phyloP scores from a whole-genome alignment of 2,329 filamentous ascomycete genomes.

The Ophiostoma fasciatum region DNA sequence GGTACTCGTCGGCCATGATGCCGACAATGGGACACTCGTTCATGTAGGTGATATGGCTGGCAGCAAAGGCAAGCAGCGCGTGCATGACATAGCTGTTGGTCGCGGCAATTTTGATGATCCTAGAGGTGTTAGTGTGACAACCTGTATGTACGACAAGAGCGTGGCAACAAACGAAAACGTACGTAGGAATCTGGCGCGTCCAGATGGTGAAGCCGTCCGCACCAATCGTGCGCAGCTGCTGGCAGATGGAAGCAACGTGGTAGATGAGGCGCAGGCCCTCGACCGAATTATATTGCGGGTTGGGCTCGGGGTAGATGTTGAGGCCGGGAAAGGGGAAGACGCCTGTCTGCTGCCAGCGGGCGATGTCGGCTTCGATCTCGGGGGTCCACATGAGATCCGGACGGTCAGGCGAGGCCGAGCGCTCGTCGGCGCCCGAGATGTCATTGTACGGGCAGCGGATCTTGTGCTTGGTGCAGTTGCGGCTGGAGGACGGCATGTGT shows the following conservation, averaged over 20 bases:
- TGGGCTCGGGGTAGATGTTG: slow-evolving; percentile 58
- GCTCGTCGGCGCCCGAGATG: slow-evolving; percentile 51
- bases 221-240: slow-evolving; percentile 62
- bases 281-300: slow-evolving; percentile 56
- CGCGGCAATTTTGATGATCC: slow-evolving; percentile 69
- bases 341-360: slow-evolving; percentile 71
- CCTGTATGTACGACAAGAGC: no score
- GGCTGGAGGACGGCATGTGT: slow-evolving; percentile 34
- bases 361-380: slow-evolving; percentile 67
- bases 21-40: slow-evolving; percentile 74
- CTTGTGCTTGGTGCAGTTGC: slow-evolving; percentile 98
- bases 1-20: slow-evolving; percentile 80
- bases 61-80: slow-evolving; percentile 82
- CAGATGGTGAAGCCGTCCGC: slow-evolving; percentile 79
- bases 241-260: slow-evolving; percentile 74
- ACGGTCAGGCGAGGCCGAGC: slow-evolving; percentile 45
- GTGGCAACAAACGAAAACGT: slow-evolving; percentile 26
- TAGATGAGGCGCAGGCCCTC: slow-evolving; percentile 81
- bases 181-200: slow-evolving; percentile 88
- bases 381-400: slow-evolving; percentile 71
- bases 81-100: slow-evolving; percentile 86
- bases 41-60: slow-evolving; percentile 81
- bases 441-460: slow-evolving; percentile 98
- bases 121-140: slow-evolving; percentile 28
- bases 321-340: slow-evolving; percentile 76